Base-by-base conservation (phyloP, 1,284 basidiomycete genomes). In the Ustilago bromivora region DNA sequence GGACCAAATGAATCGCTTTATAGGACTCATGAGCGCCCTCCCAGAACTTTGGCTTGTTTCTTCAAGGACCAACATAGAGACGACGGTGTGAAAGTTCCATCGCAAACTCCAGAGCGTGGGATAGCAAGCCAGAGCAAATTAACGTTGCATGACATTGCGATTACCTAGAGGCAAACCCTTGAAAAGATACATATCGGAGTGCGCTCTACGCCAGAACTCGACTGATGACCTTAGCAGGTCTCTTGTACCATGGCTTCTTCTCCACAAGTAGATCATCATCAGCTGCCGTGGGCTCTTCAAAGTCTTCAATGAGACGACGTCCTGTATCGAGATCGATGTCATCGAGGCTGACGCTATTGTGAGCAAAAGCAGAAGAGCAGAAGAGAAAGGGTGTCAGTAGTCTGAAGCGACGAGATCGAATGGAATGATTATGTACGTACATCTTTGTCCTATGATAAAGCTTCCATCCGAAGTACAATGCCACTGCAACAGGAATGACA, bases 401-500 rank as follows among this genome's bases (percentile, higher is more conserved):
- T 15, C 13, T n/a, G 15, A 47, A n/a, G 9, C 17, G 31, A 4
- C 35, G 19, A 46, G 10, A 13, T 15, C 38, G 43, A 15, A 34
- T n/a, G 34, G 38, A 46, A 8, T 17, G 7, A 46, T 46, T 19
- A 11, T 17, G 19, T 46, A 64, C 62, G 4, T 15, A 58, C 55
- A 68, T 64, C 40, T 65, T 87, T 15, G 87, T 85, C 78, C 88
- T 88, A 81, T 90, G 90, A 80, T 82, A 76, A 61, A 89, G 75
- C 78, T 89, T 90, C 63, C 90, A 89, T 3, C 87, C 89, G 46
- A 90, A 12, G 85, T 92, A 96, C 51, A 95, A 84, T 58, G 93
- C 71, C n/a, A 92, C 92, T 89, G 94, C 95, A 46, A 92, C 76
- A 11, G 87, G 87, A 53, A 95, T 87, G 34, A 93, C 92, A 40